phyloP scores from a whole-genome alignment of 139 green algal genomes.

The Tetratostichococcus sp. region DNA sequence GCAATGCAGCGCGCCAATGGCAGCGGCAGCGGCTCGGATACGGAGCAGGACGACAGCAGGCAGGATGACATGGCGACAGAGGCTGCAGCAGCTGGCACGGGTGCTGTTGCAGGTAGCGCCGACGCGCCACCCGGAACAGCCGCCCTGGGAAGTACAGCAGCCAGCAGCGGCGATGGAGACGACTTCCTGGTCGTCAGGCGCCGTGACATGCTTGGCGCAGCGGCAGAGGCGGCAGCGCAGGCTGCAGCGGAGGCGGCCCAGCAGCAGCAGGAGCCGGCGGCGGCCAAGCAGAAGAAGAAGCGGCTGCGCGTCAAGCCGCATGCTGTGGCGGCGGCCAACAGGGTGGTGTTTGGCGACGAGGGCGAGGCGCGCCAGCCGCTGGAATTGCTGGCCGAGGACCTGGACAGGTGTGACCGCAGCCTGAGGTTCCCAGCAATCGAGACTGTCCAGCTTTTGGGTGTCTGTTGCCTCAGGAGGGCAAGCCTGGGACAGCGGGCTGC shows the following conservation, averaged over 20 bases:
- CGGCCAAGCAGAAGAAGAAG: conserved; percentile 73
- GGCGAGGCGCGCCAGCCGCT: conserved; percentile 59
- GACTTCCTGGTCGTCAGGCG: conserved; percentile 51
- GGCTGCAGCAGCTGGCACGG: too few relatives aligned
- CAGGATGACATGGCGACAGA: too few relatives aligned
- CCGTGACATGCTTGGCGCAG: conserved; percentile 38
- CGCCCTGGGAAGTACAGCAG: background rate
- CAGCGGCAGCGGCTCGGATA: conserved; percentile 1
- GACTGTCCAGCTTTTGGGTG: background rate
- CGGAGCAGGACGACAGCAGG: conserved; percentile 5
- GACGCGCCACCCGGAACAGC: too few relatives aligned
- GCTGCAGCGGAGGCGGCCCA: conserved; percentile 1
- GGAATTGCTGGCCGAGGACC: conserved; percentile 37
- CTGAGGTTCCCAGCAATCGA: too few relatives aligned
- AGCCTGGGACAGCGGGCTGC: background rate
- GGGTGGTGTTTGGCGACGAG: conserved; percentile 76
- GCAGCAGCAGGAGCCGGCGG: too few relatives aligned
- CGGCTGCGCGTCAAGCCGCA: conserved; percentile 59
- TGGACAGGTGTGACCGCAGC: conserved; percentile 8
- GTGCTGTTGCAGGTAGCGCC: background rate
- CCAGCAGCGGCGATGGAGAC: conserved; percentile 18
- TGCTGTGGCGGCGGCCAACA: conserved; percentile 7
- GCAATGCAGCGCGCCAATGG: conserved; percentile 10
- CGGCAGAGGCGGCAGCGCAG: conserved; percentile 1
- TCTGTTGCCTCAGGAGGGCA: background rate